phyloP scores from a whole-genome alignment of 2,329 filamentous ascomycete species.

The Zymoseptoria crescenta region DNA sequence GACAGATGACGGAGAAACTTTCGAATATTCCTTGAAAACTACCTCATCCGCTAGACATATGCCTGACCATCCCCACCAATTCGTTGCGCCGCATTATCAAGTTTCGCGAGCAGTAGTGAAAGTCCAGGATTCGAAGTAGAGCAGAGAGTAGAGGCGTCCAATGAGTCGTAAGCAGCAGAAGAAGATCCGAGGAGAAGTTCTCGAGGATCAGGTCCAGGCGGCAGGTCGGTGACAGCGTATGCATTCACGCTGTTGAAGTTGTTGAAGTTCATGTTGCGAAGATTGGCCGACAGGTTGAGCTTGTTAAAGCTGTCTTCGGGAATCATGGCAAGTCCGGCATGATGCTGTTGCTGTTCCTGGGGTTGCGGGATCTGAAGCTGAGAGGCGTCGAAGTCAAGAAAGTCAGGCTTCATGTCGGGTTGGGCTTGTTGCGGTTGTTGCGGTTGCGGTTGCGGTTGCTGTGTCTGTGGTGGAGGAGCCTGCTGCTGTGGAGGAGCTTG shows the following conservation, averaged over 20 bases:
- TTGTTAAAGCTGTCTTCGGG: slow-evolving; percentile 74
- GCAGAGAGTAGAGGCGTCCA: slow-evolving; percentile 5
- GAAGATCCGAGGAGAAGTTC: slow-evolving; percentile 20
- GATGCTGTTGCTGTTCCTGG: slow-evolving; percentile 30
- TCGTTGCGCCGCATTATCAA: slow-evolving; percentile 21
- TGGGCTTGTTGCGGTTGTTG: slow-evolving; percentile 19
- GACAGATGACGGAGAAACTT: background rate
- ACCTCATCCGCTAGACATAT: background rate
- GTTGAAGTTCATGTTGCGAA: slow-evolving; percentile 44
- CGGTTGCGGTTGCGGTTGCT: slow-evolving; percentile 30
- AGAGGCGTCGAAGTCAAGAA: slow-evolving; percentile 31
- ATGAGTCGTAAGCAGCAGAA: slow-evolving; percentile 10
- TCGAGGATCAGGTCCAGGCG: slow-evolving; percentile 19
- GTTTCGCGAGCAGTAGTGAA: slow-evolving; percentile 23
- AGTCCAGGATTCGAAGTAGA: slow-evolving; percentile 13
- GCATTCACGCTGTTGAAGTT: slow-evolving; percentile 28
- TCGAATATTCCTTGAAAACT: background rate
- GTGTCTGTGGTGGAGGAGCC: slow-evolving; percentile 12
- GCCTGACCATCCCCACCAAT: background rate
- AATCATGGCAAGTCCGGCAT: slow-evolving; percentile 71
- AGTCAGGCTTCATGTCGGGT: slow-evolving; percentile 29
- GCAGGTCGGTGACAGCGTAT: slow-evolving; percentile 26
- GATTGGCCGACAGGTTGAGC: slow-evolving; percentile 54
- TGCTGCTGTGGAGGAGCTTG: slow-evolving; percentile 19
- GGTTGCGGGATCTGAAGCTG: slow-evolving; percentile 29